phyloP scores from a whole-genome alignment of 1,139 yeast species.

The Geotrichum cucujoidarum region DNA sequence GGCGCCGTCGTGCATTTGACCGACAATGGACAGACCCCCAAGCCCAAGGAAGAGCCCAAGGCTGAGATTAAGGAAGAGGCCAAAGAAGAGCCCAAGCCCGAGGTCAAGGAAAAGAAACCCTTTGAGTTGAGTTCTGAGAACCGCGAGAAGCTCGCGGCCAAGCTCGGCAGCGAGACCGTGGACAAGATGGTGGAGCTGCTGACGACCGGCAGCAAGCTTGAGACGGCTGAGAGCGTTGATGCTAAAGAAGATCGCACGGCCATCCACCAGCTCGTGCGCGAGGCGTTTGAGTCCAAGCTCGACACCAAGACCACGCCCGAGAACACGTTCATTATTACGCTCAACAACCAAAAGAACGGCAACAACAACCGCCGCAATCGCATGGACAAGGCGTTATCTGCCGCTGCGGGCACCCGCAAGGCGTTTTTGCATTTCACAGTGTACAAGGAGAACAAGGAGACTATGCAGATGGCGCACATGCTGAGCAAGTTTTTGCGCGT shows the following conservation, averaged over 20 bases:
- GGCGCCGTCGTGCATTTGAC: slow-evolving; percentile 70
- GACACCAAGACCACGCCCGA: slow-evolving; percentile 73
- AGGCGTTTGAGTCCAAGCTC: slow-evolving; percentile 64
- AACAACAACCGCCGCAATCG: slow-evolving; percentile 36
- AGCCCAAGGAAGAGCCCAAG: slow-evolving; percentile 33
- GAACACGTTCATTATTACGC: slow-evolving; percentile 40
- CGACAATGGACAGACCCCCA: slow-evolving; percentile 67
- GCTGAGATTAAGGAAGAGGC: slow-evolving; percentile 22
- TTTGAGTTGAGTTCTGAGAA: slow-evolving; percentile 26
- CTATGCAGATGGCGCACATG: slow-evolving; percentile 87
- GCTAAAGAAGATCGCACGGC: slow-evolving; percentile 70
- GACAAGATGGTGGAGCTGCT: slow-evolving; percentile 51
- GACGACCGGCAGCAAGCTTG: slow-evolving; percentile 53
- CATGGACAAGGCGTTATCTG: slow-evolving; percentile 11
- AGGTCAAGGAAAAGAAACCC: slow-evolving; percentile 14
- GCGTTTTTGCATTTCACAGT: slow-evolving; percentile 71
- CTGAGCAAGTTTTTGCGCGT: slow-evolving; percentile 68
- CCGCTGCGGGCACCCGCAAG: slow-evolving; percentile 34
- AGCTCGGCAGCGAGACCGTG: slow-evolving; percentile 59
- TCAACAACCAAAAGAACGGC: slow-evolving; percentile 32
- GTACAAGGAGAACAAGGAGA: slow-evolving; percentile 92
- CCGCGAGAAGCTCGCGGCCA: slow-evolving; percentile 42
- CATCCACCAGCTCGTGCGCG: slow-evolving; percentile 71
- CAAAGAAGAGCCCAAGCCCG: slow-evolving; percentile 15
- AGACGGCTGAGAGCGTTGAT: slow-evolving; percentile 52